Evolutionary conservation across 164 flowering plant genomes (phyloP), one percentile per base, ranked within the genome.

Genomic region (Hamamelis virginiana): DNA sequence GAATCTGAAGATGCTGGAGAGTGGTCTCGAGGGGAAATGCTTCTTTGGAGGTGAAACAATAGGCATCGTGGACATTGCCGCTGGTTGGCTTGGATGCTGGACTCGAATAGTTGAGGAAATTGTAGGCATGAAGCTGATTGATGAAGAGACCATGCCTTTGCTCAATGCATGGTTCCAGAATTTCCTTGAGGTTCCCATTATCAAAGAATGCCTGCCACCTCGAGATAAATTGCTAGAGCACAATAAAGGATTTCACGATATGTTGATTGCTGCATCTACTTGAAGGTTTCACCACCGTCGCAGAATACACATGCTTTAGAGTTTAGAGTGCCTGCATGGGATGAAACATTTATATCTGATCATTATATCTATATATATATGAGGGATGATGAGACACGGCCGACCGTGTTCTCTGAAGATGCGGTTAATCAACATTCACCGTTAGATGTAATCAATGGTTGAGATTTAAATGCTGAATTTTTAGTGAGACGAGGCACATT

Each of bases 171-270:
- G 79, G 76, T 77, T 77, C 55, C 13, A 46, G 1, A 23, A 65
- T 16, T 19, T 71, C 59, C 76, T 72, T 33, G 69, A 73, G 33
- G 59, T 57, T 41, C 78, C 76, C 8, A n/a, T 64, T 12, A 23
- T 82, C 59, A 75, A 75, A 43, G 78, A 75, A 58, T 65, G 73
- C 22, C 43, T 71, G 27, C 81, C 81, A 45, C 69, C 79, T 15
- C 27, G 66, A 47, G 73, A 76, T 27, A 69, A 67, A 72, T 45
- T 67, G 72, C 51, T 78, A 8, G 77, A 47, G 48, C 74, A 59
- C 44, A 68, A 5, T 46, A 72, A 55, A 50, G 15, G 27, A 6
- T 72, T 69, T 58, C 79, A 58, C 22, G 66, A 70, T 71, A 62
- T 44, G 12, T 52, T 75, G 69, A 5, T 68, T 13, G 66, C 74